These are phyloP conservation scores for Chaetomiaceae sp. DNA, from an alignment of 2,329 filamentous ascomycete species.

Conservation along the genomic window DNA sequence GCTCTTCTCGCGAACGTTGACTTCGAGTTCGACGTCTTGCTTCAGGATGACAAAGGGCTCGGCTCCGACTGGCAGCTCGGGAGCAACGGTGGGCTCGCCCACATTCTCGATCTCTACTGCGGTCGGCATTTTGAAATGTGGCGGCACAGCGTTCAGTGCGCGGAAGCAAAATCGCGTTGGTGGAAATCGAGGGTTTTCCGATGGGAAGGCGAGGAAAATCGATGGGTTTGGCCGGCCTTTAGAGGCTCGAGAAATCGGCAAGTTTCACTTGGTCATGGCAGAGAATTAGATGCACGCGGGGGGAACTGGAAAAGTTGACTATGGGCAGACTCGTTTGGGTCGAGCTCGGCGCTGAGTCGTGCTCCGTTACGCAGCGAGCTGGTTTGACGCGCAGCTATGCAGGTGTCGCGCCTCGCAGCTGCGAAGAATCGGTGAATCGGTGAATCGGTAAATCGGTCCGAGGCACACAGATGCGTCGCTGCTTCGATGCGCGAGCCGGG, in stretches of 20 bases:
- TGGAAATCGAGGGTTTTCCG: neutral
- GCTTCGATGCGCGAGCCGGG: no score
- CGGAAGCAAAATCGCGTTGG: neutral
- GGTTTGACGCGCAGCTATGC: no score
- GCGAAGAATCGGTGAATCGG: neutral
- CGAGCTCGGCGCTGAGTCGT: no score
- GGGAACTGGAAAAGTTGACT: neutral
- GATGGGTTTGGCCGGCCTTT: constrained; percentile 11
- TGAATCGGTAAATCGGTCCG: no score
- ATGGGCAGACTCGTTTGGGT: neutral
- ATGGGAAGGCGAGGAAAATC: neutral
- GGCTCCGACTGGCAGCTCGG: constrained; percentile 18
- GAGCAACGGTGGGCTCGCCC: constrained; percentile 11
- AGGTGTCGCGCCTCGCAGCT: neutral
- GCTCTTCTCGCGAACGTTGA: constrained; percentile 74
- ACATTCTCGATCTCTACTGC: constrained; percentile 21
- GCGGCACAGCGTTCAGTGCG: neutral
- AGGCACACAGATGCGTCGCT: no score
- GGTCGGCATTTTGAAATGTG: constrained; percentile 27
- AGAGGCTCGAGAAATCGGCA: constrained; percentile 13
- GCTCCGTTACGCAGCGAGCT: no score
- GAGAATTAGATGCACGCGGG: neutral
- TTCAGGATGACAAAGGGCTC: constrained; percentile 58
- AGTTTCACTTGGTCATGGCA: constrained; percentile 18
- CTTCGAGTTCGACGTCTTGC: constrained; percentile 83